These are phyloP conservation scores for Lactarius hatsudake DNA, from an alignment of 768 basidiomycete species.

Conservation along the genomic window DNA sequence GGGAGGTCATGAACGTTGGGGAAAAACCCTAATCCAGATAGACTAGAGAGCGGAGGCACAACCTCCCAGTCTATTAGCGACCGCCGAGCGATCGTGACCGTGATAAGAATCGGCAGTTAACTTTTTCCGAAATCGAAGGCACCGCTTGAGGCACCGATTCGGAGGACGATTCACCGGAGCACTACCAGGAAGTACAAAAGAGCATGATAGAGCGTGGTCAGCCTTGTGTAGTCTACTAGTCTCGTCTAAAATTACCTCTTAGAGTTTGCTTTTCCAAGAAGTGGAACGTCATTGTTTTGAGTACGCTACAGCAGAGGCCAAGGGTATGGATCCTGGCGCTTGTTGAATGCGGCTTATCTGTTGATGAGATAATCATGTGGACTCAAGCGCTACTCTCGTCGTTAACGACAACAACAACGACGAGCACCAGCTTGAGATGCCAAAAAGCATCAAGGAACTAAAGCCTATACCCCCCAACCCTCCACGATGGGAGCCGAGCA, in stretches of 20 bases:
- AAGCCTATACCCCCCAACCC: slow-evolving; percentile 57
- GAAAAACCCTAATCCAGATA: neutral
- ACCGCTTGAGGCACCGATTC: neutral
- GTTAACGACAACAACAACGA: too few species aligned
- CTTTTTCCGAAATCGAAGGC: neutral
- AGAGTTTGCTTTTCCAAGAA: neutral
- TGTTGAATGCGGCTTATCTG: too few species aligned
- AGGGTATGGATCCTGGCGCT: too few species aligned
- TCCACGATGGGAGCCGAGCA: slow-evolving; percentile 62
- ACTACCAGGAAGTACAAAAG: neutral
- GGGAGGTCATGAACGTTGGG: neutral
- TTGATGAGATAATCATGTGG: too few species aligned
- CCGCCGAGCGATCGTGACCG: neutral
- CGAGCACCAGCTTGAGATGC: slow-evolving; percentile 4
- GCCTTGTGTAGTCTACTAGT: neutral
- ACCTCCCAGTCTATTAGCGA: too few species aligned
- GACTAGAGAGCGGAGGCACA: neutral
- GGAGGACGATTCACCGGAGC: neutral
- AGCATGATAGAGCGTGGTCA: neutral
- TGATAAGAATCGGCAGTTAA: neutral
- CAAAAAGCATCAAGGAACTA: slow-evolving; percentile 23
- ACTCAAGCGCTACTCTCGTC: too few species aligned
- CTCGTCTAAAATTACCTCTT: neutral
- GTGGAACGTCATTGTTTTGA: too few species aligned
- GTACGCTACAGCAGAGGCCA: too few species aligned